phyloP scores from a whole-genome alignment of 352 stramenopile genomes.

The Globisporangium takayamanum region DNA sequence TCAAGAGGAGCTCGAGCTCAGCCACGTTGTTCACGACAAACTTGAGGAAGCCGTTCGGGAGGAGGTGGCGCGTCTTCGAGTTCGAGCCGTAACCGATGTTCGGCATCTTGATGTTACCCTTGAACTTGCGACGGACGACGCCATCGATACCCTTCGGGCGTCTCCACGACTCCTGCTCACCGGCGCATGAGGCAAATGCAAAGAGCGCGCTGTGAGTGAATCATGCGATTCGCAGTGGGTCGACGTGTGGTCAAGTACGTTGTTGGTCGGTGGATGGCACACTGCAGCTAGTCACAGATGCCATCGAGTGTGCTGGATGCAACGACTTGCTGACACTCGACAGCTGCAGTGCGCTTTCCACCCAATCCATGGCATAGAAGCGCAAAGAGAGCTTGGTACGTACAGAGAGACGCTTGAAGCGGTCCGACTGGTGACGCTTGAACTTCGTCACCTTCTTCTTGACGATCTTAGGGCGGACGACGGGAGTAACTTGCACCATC shows the following conservation, averaged over 20 bases:
- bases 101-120: conserved; percentile 97
- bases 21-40: conserved; percentile 98
- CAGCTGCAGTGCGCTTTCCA: not conserved
- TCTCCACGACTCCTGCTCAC: conserved; percentile 89
- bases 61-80: conserved; percentile 97
- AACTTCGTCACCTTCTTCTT: conserved; percentile 99
- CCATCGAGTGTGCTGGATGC: too few relatives aligned
- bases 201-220: not conserved
- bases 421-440: conserved; percentile 97
- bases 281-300: too few relatives aligned
- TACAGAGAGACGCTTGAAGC: conserved; percentile 96
- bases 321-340: not conserved
- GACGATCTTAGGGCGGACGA: conserved; percentile 91
- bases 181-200: not conserved
- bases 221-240: not conserved
- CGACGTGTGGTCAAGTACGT: not conserved
- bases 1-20: conserved; percentile 95
- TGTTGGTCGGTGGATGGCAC: not conserved
- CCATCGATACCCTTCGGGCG: conserved; percentile 99
- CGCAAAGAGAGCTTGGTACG: conserved; percentile 23
- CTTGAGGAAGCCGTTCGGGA: conserved; percentile 99
- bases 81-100: conserved; percentile 99
- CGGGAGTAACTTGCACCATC: conserved; percentile 90
- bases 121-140: conserved; percentile 98
- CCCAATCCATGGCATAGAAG: not conserved